phyloP scores from a whole-genome alignment of 345 rosid species.

The Schrenkiella parvula region DNA sequence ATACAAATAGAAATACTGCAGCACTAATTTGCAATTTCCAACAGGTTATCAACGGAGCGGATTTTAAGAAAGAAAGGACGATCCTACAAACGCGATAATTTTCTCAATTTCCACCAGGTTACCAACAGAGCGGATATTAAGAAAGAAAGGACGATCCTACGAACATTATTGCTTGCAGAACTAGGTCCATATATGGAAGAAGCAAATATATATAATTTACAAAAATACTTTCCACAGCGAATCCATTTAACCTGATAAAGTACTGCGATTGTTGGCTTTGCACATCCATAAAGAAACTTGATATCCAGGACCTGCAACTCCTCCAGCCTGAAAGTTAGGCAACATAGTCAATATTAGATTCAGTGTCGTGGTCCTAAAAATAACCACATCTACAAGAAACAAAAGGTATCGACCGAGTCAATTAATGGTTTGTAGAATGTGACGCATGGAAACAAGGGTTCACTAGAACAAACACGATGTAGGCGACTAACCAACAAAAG shows the following conservation, averaged over 20 bases:
- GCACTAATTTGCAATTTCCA: neutral
- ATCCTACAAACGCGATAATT: too few species aligned
- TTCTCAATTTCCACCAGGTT: neutral
- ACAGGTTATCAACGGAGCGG: constrained; percentile 3
- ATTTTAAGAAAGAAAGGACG: neutral
- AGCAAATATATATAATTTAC: neutral
- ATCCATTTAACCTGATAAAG: constrained; percentile 64
- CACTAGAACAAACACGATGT: neutral
- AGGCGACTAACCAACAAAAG: neutral
- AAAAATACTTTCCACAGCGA: neutral
- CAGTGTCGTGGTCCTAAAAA: neutral
- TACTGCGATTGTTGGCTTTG: constrained; percentile 87
- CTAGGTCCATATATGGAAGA: neutral
- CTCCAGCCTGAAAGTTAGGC: constrained; percentile 61
- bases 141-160: neutral
- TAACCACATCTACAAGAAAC: neutral
- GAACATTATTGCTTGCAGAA: neutral
- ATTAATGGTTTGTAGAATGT: neutral
- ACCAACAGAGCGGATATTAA: neutral
- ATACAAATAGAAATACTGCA: neutral
- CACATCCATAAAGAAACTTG: constrained; percentile 86
- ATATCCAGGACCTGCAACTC: constrained; percentile 96
- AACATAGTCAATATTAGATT: neutral
- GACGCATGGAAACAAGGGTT: constrained; percentile 1
- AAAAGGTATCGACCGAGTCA: neutral